These are phyloP conservation scores for Pseudogymnoascus sp. DNA, from an alignment of 2,329 filamentous ascomycete genomes.

Conservation along the genomic window DNA sequence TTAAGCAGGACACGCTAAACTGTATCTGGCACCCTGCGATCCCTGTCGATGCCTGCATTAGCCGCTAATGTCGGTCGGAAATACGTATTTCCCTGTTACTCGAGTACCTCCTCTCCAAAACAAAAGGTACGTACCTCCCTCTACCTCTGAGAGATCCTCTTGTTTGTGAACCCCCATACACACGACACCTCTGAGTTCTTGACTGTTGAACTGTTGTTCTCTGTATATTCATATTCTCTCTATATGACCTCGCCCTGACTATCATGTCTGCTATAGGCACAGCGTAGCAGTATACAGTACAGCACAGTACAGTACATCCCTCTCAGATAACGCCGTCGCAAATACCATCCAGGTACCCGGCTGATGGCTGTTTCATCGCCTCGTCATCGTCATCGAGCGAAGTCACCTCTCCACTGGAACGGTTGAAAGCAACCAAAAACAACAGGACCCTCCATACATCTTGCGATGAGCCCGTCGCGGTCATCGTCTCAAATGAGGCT, in stretches of 20 bases:
- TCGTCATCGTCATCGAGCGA: background rate
- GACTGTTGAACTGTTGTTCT: background rate
- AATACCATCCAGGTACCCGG: conserved; percentile 5
- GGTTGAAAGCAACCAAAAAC: background rate
- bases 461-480: background rate
- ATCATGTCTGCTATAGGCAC: background rate
- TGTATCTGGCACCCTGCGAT: background rate
- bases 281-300: background rate
- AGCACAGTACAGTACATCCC: too few species aligned
- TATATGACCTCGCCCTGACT: background rate
- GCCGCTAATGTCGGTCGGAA: background rate
- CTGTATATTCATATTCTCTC: background rate
- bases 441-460: background rate
- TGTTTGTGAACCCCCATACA: background rate
- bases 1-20: background rate
- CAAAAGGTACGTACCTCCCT: background rate
- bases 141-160: too few species aligned
- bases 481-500: conserved; percentile 32
- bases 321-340: background rate
- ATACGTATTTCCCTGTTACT: background rate
- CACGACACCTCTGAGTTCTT: background rate
- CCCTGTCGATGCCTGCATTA: conserved; percentile 6
- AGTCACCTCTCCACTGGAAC: background rate
- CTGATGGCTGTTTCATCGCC: conserved; percentile 2
- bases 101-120: background rate